Percentiles rank a stretch among this genome's conserved stretches.
These are phyloP conservation scores for Scheffersomyces stipitis DNA, from an alignment of 805 yeast genomes.

Conservation along the genomic window DNA sequence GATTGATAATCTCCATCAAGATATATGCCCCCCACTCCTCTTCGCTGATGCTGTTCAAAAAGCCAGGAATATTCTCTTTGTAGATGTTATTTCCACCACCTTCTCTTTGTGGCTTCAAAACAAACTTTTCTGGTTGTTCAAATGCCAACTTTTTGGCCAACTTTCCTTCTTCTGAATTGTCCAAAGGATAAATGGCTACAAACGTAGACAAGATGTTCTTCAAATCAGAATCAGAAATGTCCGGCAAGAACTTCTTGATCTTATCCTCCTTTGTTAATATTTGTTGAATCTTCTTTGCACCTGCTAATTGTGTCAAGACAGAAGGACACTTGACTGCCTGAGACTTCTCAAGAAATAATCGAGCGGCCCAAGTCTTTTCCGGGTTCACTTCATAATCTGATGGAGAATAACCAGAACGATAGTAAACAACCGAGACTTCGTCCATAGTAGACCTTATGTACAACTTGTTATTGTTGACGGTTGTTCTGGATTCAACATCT, in stretches of 20 bases:
- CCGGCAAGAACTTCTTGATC: conserved; percentile 48
- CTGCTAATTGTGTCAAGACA: conserved; percentile 83
- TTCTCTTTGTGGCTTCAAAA: conserved; percentile 95
- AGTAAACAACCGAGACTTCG: conserved; percentile 87
- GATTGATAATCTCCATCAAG: conserved; percentile 88
- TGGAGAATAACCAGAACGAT: conserved; percentile 87
- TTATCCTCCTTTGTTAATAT: conserved; percentile 59
- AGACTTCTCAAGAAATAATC: conserved; percentile 70
- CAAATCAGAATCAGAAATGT: conserved; percentile 25
- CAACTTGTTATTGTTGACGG: conserved; percentile 46
- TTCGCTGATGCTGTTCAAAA: conserved; percentile 58
- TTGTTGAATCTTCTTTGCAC: conserved; percentile 93
- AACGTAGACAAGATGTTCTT: conserved; percentile 57
- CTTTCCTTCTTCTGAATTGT: conserved; percentile 60
- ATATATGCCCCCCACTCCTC: conserved; percentile 87
- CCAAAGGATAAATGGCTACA: conserved; percentile 86
- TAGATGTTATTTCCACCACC: conserved; percentile 98
- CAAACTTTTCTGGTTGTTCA: conserved; percentile 67
- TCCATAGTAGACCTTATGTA: conserved; percentile 53
- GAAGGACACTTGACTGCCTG: conserved; percentile 91
- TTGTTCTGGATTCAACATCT: conserved; percentile 49
- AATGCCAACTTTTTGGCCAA: conserved; percentile 67
- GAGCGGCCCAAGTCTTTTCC: conserved; percentile 72
- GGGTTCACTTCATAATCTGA: conserved; percentile 59
- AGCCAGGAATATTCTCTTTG: conserved; percentile 78